These are phyloP conservation scores for Pseudopediastrum boryanum DNA, from an alignment of 139 green algal species.

Conservation along the genomic window DNA sequence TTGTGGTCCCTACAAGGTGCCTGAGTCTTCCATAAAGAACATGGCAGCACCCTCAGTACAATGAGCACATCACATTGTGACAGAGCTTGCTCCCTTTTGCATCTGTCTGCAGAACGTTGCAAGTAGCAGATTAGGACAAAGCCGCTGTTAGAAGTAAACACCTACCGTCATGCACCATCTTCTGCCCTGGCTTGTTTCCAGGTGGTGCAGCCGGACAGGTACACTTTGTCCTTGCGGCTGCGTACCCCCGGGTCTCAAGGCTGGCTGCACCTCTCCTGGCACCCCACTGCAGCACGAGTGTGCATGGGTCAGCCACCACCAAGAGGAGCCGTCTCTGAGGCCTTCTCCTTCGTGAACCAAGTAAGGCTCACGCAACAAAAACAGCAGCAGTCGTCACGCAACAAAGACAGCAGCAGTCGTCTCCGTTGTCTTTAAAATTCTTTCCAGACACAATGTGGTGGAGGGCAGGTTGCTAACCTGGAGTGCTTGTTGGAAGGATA, in stretches of 20 bases:
- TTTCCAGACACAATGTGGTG: no score
- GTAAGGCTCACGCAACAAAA: neutral
- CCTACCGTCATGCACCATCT: neutral
- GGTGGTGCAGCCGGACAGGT: conserved; percentile 64
- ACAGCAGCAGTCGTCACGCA: no score
- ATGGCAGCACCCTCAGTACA: no score
- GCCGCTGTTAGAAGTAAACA: neutral
- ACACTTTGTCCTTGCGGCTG: conserved; percentile 63
- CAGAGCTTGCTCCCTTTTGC: neutral
- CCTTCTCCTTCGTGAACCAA: conserved; percentile 45
- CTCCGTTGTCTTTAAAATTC: no score
- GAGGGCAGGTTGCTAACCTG: no score
- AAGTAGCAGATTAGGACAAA: no score
- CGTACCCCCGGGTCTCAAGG: conserved; percentile 38
- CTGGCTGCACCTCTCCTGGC: conserved; percentile 84
- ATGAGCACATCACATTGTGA: neutral
- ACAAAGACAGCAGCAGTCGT: no score
- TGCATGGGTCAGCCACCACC: conserved; percentile 42
- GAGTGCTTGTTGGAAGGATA: no score
- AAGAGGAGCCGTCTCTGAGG: conserved; percentile 45
- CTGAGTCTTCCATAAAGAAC: no score
- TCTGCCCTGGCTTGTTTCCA: conserved; percentile 38
- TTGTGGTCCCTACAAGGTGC: no score
- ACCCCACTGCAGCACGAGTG: conserved; percentile 60
- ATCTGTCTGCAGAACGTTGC: no score